These are phyloP conservation scores for Cyclostephanos tholiformis DNA, from an alignment of 108 stramenopile species.

Conservation along the genomic window DNA sequence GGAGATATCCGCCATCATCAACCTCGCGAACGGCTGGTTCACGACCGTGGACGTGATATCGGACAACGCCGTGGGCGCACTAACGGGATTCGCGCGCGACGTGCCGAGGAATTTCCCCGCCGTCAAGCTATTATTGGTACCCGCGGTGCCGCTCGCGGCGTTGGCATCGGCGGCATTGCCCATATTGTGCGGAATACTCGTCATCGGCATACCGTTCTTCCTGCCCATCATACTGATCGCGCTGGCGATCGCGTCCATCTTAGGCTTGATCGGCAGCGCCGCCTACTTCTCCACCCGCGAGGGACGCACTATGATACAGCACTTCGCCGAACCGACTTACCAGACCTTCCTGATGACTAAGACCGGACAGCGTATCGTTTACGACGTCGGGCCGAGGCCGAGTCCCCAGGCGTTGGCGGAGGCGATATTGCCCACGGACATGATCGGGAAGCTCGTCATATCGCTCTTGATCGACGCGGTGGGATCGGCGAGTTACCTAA, in stretches of 20 bases:
- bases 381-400: conserved; percentile 86
- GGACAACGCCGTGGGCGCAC: conserved; percentile 28
- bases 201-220: conserved; percentile 76
- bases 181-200: conserved; percentile 55
- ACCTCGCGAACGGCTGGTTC: conserved; percentile 66
- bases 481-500: conserved; percentile 76
- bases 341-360: conserved; percentile 59
- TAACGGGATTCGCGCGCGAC: conserved; percentile 9
- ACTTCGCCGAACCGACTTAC: conserved; percentile 48
- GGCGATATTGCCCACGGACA: conserved; percentile 60
- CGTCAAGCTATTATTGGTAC: conserved; percentile 58
- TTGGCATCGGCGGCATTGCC: conserved; percentile 55
- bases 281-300: conserved; percentile 61
- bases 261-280: conserved; percentile 32
- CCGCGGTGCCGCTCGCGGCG: conserved; percentile 63
- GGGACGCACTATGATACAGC: conserved; percentile 56
- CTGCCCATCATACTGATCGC: conserved; percentile 57
- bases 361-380: conserved; percentile 72
- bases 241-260: conserved; percentile 16
- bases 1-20: conserved; percentile 68
- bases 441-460: conserved; percentile 68
- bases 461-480: conserved; percentile 78
- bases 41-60: conserved; percentile 58
- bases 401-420: conserved; percentile 58
- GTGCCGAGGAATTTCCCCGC: conserved; percentile 41